A percentile compares a stretch with the other conserved stretches of the same genome.
Conservation (phyloP, 148 eudicot genomes). For the Rhododendron mucronatum region DNA sequence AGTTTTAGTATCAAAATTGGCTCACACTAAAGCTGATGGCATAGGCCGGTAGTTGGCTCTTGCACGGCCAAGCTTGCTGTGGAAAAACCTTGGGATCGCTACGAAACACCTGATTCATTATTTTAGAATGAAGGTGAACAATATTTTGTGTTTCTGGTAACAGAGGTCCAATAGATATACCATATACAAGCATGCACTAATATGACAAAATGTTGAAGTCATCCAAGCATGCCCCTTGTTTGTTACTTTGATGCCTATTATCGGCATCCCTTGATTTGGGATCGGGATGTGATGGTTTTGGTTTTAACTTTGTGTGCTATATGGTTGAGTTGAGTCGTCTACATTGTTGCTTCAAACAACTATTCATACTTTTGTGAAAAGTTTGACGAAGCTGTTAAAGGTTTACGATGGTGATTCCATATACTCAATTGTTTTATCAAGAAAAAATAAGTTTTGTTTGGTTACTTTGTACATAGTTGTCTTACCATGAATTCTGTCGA, state of each 20-base stretch:
- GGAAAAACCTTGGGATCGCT: neutral
- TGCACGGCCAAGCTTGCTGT: neutral
- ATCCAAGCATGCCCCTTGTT: neutral
- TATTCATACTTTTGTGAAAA: neutral
- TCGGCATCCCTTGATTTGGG: neutral
- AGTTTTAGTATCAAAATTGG: neutral
- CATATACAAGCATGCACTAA: neutral
- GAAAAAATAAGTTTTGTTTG: neutral
- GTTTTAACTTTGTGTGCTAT: neutral
- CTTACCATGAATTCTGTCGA: neutral
- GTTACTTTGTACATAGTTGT: neutral
- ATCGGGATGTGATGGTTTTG: neutral
- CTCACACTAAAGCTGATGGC: neutral
- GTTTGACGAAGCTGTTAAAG: neutral
- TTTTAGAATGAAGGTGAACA: neutral
- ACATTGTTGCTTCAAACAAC: neutral
- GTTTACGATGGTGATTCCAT: neutral
- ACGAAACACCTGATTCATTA: neutral
- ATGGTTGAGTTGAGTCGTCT: neutral
- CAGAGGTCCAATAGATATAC: neutral
- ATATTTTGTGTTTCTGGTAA: neutral
- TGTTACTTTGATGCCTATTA: neutral
- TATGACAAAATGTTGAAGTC: neutral
- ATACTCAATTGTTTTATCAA: neutral
- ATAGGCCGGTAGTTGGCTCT: neutral